Evolutionary conservation across 371 early-diverging fungal genomes (phyloP).

Genomic region (Syncephalastrum monosporum): DNA sequence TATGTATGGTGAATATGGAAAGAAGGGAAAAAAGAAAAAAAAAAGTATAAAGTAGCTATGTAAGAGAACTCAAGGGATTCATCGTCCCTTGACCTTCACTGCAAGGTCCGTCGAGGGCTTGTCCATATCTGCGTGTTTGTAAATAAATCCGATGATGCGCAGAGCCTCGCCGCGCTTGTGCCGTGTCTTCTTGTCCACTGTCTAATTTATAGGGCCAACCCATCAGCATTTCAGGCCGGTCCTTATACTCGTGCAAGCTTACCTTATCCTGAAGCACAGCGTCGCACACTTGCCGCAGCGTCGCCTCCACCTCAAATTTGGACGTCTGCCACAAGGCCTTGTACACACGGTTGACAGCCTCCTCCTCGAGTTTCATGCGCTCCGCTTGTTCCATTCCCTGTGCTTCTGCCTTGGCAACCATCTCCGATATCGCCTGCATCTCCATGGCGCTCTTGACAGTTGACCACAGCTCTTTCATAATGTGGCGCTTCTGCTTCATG

Average conservation of each 20-base stretch:
- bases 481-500: slow-evolving; percentile 78
- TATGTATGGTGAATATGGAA: no score
- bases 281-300: slow-evolving; percentile 88
- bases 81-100: slow-evolving; percentile 21
- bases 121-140: slow-evolving; percentile 41
- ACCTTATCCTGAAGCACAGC: slow-evolving; percentile 58
- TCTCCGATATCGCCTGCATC: slow-evolving; percentile 80
- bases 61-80: not conserved
- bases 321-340: slow-evolving; percentile 93
- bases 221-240: not conserved
- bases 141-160: slow-evolving; percentile 48
- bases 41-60: no score
- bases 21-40: no score
- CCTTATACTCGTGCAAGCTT: not conserved
- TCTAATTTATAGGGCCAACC: slow-evolving; percentile 9
- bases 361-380: slow-evolving; percentile 71
- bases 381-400: slow-evolving; percentile 64
- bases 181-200: slow-evolving; percentile 31
- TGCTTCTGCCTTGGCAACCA: slow-evolving; percentile 87
- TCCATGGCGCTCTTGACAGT: slow-evolving; percentile 91
- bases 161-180: slow-evolving; percentile 47
- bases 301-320: slow-evolving; percentile 89
- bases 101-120: slow-evolving; percentile 34
- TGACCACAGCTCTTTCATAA: slow-evolving; percentile 82
- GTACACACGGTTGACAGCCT: slow-evolving; percentile 67